These are phyloP conservation scores for Lophium mytilinum DNA, from an alignment of 495 filamentous ascomycete species.

Conservation along the genomic window DNA sequence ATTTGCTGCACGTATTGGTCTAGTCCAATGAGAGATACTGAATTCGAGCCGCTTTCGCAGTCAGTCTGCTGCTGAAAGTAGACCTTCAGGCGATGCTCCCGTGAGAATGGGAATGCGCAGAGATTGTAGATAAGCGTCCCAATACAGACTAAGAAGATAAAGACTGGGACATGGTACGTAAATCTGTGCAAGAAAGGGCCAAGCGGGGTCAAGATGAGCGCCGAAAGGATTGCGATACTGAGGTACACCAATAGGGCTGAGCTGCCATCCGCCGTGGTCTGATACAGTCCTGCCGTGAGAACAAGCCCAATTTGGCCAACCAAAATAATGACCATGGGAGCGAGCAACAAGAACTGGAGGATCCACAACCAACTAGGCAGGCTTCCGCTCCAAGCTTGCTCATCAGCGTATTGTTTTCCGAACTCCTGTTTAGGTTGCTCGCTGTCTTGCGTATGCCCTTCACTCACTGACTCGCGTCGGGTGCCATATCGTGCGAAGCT, in stretches of 20 bases:
- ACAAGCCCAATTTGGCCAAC: slow-evolving; percentile 66
- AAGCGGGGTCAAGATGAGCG: slow-evolving; percentile 68
- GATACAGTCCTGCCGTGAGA: slow-evolving; percentile 60
- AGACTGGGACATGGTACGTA: slow-evolving; percentile 70
- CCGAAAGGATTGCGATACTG: slow-evolving; percentile 54
- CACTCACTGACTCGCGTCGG: slow-evolving; percentile 24
- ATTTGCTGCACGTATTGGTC: slow-evolving; percentile 60
- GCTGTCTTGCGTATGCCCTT: slow-evolving; percentile 26
- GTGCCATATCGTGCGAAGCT: slow-evolving; percentile 68
- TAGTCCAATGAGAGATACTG: slow-evolving; percentile 63
- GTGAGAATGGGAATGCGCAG: slow-evolving; percentile 79
- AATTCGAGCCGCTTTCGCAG: slow-evolving; percentile 61
- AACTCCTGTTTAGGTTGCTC: slow-evolving; percentile 31
- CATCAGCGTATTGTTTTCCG: slow-evolving; percentile 56
- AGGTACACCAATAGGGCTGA: slow-evolving; percentile 51
- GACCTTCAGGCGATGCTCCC: slow-evolving; percentile 67
- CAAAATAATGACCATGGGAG: slow-evolving; percentile 67
- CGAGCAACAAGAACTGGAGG: slow-evolving; percentile 71
- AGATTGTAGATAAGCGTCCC: slow-evolving; percentile 84
- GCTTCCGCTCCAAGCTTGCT: slow-evolving; percentile 76
- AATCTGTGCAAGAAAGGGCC: slow-evolving; percentile 81
- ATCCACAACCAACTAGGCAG: slow-evolving; percentile 82
- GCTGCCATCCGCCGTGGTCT: slow-evolving; percentile 62
- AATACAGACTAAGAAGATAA: slow-evolving; percentile 63
- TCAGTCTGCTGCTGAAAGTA: slow-evolving; percentile 80